Base-by-base conservation (phyloP, 2,329 filamentous ascomycete species). In the Colletotrichum magnum region DNA sequence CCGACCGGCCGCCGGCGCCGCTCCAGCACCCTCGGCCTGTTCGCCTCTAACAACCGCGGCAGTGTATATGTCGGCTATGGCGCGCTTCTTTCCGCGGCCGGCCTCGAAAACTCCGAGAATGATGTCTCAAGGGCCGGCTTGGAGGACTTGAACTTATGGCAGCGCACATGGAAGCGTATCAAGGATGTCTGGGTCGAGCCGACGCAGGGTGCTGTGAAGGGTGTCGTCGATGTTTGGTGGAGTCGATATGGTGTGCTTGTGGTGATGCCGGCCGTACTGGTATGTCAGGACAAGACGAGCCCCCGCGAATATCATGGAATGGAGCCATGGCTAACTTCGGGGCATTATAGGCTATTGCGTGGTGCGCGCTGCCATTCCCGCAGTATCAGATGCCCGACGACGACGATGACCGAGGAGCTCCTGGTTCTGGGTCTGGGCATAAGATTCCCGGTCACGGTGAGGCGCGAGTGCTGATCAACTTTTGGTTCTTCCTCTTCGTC, bases 401-500 rank as follows among this genome's bases (percentile, higher is more conserved):
- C 66, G 79, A 82, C 54, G 79, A 81, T 61, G 75, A 74, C 41
- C 72, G 68, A 43, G 74, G 74, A 58, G 77, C 74, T 50, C 74
- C 74, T 12, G 73, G 75, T 45, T 58, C 74, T 52, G 67, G 68
- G 70, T 63, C 50, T 28, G 78, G 77, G 47, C 80, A 81, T 72
- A 86, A 85, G 62, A 79, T 82, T 0, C 89, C 89, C 0, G 90
- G 89, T 28, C 89, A 92, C 81, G 90, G 90, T 67, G 83, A 86
- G 73, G 88, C 89, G 6, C 83, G 87, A 50, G 90, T 92, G 5
- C 86, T 88, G 71, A 86, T 92, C 73, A 91, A 90, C 80, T 92
- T 92, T 75, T 92, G 90, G 90, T 92, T 91, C 82, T 92, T 92
- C 75, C 82, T 92, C 45, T 86, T 91, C 57, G 87, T 91, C 65